Evolutionary conservation across 2,329 filamentous ascomycete species (phyloP).

Genomic region (Aaosphaeria arxii): DNA sequence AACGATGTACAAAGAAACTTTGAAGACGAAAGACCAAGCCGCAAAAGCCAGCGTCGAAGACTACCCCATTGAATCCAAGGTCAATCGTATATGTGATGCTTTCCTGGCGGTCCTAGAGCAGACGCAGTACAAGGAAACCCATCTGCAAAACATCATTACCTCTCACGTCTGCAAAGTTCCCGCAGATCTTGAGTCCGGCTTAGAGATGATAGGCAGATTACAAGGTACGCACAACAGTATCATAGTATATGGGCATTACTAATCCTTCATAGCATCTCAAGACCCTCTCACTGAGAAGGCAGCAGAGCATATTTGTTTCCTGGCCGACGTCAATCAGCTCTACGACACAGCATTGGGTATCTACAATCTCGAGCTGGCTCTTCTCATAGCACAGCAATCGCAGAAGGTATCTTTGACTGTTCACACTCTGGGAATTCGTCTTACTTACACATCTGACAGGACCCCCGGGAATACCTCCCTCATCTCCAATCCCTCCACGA

Average conservation of each 20-base stretch:
- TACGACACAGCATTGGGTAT: conserved; percentile 88
- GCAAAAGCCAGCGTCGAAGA: conserved; percentile 11
- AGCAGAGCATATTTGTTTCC: conserved; percentile 95
- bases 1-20: conserved; percentile 90
- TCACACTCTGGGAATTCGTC: too few species aligned
- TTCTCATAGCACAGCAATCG: conserved; percentile 91
- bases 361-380: conserved; percentile 85
- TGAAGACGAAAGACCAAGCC: conserved; percentile 41
- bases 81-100: conserved; percentile 85
- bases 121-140: conserved; percentile 51
- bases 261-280: conserved; percentile 34
- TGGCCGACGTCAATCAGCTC: conserved; percentile 87
- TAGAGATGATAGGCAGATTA: conserved; percentile 74
- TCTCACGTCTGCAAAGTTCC: conserved; percentile 92
- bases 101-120: conserved; percentile 68
- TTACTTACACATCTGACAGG: conserved; percentile 37
- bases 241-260: not conserved
- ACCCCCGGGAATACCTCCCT: conserved; percentile 91
- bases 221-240: conserved; percentile 37
- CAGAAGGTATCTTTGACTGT: conserved; percentile 58
- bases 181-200: conserved; percentile 81
- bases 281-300: conserved; percentile 72
- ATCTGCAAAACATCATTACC: conserved; percentile 88
- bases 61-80: conserved; percentile 55
- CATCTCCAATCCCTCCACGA: conserved; percentile 86